These are phyloP conservation scores for Trametes villosa DNA, from an alignment of 768 basidiomycete genomes.

Conservation along the genomic window DNA sequence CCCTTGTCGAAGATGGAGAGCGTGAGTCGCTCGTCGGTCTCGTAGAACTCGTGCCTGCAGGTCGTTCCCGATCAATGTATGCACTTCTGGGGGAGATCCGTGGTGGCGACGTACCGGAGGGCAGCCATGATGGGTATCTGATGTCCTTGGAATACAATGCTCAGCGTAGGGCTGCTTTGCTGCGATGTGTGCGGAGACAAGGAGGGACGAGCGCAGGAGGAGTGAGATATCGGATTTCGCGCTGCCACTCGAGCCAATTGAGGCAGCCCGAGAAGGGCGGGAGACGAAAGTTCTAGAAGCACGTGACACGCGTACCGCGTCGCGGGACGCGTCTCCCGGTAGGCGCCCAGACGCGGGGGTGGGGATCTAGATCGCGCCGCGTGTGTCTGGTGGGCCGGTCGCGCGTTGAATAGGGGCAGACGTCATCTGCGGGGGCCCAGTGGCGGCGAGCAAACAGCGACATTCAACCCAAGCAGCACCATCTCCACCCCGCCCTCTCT, in stretches of 20 bases:
- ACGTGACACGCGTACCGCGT: slow-evolving; percentile 20
- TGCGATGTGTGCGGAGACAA: neutral
- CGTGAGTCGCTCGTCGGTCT: slow-evolving; percentile 75
- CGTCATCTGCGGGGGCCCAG: slow-evolving; percentile 6
- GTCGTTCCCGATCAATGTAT: neutral
- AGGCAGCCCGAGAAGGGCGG: slow-evolving; percentile 11
- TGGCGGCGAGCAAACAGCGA: slow-evolving; percentile 12
- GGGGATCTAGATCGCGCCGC: slow-evolving; percentile 19
- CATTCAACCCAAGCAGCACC: slow-evolving; percentile 4
- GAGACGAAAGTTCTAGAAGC: slow-evolving; percentile 27
- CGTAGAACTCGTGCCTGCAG: slow-evolving; percentile 83
- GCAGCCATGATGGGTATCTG: slow-evolving; percentile 5
- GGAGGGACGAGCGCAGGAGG: neutral
- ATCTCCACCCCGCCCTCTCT: slow-evolving; percentile 3
- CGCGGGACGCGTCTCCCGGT: neutral
- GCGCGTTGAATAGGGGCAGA: slow-evolving; percentile 8
- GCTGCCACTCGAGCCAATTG: neutral
- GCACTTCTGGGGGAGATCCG: neutral
- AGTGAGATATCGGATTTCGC: neutral
- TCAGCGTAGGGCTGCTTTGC: neutral
- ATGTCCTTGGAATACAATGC: neutral
- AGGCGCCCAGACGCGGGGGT: neutral
- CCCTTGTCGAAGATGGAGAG: slow-evolving; percentile 81
- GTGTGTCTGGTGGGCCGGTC: slow-evolving; percentile 1
- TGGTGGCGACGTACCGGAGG: slow-evolving; percentile 3